Percentiles rank a stretch among this genome's conserved stretches.
Evolutionary conservation across 139 green algal species (phyloP).

Genomic region (Chlorella vulgaris): DNA sequence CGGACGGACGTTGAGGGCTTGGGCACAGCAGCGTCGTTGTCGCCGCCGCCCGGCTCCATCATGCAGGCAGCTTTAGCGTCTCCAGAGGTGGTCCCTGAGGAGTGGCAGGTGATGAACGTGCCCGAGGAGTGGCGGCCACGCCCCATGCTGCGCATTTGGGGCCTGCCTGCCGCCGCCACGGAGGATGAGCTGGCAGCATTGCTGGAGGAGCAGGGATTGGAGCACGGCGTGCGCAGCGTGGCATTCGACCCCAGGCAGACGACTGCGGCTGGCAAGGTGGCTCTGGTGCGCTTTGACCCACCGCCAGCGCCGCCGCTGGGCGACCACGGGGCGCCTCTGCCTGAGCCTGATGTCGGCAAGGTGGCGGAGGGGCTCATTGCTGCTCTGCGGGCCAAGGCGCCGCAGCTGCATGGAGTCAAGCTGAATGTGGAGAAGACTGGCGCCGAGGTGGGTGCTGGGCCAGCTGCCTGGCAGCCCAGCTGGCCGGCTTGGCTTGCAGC

Average conservation of each 20-base stretch:
- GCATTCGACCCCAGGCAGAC: constrained; percentile 47
- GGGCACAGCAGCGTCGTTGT: too few relatives aligned
- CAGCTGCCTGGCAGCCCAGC: too few relatives aligned
- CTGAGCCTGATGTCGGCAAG: constrained; percentile 40
- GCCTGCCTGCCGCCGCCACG: constrained; percentile 43
- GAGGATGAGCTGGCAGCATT: constrained; percentile 45
- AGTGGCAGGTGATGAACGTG: constrained; percentile 65
- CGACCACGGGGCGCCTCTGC: neutral
- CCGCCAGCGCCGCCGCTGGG: constrained; percentile 30
- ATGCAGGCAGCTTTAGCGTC: neutral
- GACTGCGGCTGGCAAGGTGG: constrained; percentile 22
- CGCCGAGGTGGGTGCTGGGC: constrained; percentile 12
- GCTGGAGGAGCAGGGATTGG: constrained; percentile 40
- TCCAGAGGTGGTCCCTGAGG: constrained; percentile 38
- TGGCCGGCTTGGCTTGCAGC: too few relatives aligned
- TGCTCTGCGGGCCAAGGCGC: constrained; percentile 36
- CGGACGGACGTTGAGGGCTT: neutral
- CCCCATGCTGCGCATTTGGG: constrained; percentile 51
- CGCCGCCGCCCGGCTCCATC: too few relatives aligned
- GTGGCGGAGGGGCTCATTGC: constrained; percentile 43
- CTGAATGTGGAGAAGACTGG: constrained; percentile 28
- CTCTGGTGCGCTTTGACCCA: constrained; percentile 49
- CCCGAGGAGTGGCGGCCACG: constrained; percentile 53
- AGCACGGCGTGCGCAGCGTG: constrained; percentile 36
- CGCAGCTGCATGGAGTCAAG: constrained; percentile 24